Percentiles rank a stretch among this genome's conserved stretches.
Conservation (phyloP, 345 rosid genomes). For the Syzygium oleosum region DNA sequence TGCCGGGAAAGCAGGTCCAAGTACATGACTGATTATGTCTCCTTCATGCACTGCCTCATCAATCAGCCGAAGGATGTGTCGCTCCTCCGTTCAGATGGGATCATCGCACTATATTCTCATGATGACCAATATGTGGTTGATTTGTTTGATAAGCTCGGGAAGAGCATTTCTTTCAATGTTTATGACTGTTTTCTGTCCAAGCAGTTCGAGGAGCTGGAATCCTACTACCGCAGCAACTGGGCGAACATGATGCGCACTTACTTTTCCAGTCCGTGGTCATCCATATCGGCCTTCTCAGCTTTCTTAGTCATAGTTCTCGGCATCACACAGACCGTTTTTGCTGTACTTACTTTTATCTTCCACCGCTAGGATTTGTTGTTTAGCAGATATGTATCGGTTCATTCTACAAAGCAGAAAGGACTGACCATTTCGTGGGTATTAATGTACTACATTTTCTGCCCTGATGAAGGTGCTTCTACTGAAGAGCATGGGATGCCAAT, state of each 20-base stretch:
- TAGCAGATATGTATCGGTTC: neutral
- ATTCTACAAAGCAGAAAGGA: neutral
- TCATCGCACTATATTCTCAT: neutral
- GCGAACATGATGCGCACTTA: neutral
- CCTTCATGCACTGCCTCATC: slow-evolving; percentile 8
- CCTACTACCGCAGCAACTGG: neutral
- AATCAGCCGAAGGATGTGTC: neutral
- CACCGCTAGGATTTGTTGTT: neutral
- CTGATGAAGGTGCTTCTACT: neutral
- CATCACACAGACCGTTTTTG: neutral
- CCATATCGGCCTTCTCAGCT: neutral
- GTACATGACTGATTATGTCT: neutral
- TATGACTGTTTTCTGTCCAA: neutral
- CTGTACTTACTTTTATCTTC: neutral
- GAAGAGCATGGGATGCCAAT: neutral
- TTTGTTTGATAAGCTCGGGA: neutral
- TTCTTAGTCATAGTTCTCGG: neutral
- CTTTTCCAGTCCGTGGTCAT: slow-evolving; percentile 2
- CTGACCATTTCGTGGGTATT: neutral
- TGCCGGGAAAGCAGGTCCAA: neutral
- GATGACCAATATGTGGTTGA: neutral
- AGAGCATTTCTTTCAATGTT: neutral
- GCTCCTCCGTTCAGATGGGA: neutral
- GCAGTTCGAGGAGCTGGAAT: neutral
- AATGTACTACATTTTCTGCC: neutral